phyloP scores from a whole-genome alignment of 306 rosid genomes.

The Trifolium subterraneum region DNA sequence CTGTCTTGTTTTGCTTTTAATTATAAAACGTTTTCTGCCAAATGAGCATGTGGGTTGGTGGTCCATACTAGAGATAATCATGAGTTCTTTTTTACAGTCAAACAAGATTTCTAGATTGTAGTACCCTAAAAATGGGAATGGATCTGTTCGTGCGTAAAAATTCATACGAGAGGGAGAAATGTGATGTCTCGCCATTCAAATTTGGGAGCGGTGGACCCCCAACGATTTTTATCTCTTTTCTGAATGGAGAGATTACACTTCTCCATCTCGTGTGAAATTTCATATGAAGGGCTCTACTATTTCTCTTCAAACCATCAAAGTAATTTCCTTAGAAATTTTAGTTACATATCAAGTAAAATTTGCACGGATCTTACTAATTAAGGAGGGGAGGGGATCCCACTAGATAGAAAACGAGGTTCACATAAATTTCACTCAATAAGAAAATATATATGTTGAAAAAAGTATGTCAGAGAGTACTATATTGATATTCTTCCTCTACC shows the following conservation, averaged over 20 bases:
- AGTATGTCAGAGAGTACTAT: neutral
- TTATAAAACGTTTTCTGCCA: constrained; percentile 32
- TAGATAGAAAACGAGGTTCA: neutral
- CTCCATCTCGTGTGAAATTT: neutral
- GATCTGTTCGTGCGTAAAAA: neutral
- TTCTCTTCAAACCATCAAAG: neutral
- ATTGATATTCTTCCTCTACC: neutral
- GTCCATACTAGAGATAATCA: constrained; percentile 43
- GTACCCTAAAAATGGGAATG: neutral
- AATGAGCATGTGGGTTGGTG: constrained; percentile 41
- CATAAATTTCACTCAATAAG: neutral
- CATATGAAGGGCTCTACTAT: neutral
- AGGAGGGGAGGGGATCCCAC: neutral
- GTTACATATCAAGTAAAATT: neutral
- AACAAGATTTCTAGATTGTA: constrained; percentile 33
- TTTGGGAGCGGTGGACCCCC: constrained; percentile 4
- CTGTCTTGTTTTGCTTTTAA: constrained; percentile 36
- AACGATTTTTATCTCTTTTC: neutral
- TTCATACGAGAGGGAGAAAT: neutral
- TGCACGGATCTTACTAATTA: neutral
- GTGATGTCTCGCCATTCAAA: neutral
- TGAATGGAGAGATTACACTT: neutral
- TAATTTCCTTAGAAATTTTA: neutral
- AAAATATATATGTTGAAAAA: neutral
- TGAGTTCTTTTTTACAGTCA: constrained; percentile 21